Percentiles rank a stretch among this genome's conserved stretches.
phyloP scores from a whole-genome alignment of 805 yeast genomes.

The Yarrowia porcina region DNA sequence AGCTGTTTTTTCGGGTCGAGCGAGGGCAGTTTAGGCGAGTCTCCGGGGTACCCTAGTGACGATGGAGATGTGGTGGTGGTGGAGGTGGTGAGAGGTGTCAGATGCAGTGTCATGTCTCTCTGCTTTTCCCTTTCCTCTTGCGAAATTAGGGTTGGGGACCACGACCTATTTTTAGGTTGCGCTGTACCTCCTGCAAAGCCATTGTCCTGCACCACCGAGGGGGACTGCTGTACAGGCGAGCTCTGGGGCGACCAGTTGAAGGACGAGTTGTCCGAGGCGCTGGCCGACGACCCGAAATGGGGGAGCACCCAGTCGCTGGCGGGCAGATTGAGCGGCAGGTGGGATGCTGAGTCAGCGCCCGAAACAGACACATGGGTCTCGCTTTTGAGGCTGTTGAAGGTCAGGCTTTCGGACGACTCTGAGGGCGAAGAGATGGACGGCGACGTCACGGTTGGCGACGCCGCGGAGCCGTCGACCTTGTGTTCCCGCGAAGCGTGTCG shows the following conservation, averaged over 20 bases:
- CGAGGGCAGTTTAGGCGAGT: background rate
- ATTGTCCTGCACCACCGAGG: background rate
- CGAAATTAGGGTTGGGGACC: background rate
- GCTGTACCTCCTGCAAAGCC: slow-evolving; percentile 5
- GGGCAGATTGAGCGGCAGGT: background rate
- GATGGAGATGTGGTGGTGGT: background rate
- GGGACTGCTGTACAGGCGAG: slow-evolving; percentile 1
- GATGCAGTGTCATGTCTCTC: background rate
- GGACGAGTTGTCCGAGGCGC: background rate
- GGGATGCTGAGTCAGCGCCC: background rate
- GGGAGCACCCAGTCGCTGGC: background rate
- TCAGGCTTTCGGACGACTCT: background rate
- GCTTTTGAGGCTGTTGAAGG: background rate
- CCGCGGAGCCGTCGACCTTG: background rate
- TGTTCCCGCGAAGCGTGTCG: background rate
- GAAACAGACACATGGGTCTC: background rate
- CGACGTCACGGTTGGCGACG: background rate
- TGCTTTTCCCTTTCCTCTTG: slow-evolving; percentile 19
- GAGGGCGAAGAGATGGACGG: background rate
- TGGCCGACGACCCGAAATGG: background rate
- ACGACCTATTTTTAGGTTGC: slow-evolving; percentile 8
- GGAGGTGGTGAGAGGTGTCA: background rate
- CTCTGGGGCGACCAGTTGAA: slow-evolving; percentile 1
- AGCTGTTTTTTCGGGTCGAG: background rate
- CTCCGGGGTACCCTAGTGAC: background rate